phyloP scores from a whole-genome alignment of 352 stramenopile genomes.

The Salisapilia sapeloensis region DNA sequence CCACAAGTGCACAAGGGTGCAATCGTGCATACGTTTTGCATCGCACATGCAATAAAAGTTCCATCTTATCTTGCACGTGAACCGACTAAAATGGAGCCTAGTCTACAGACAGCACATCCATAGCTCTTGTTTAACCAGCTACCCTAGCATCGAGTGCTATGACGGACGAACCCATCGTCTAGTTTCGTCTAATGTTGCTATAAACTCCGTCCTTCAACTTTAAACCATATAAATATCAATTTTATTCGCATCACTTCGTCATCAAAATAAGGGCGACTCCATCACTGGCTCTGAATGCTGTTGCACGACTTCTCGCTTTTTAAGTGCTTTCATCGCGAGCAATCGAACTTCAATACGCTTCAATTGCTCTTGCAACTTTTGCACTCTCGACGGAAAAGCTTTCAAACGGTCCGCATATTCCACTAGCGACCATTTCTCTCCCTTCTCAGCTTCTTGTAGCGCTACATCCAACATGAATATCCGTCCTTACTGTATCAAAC shows the following conservation, averaged over 20 bases:
- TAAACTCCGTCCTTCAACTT: neutral
- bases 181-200: neutral
- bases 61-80: too few relatives aligned
- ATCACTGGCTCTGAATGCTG: conserved; percentile 1
- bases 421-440: conserved; percentile 31
- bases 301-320: conserved; percentile 13
- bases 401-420: conserved; percentile 55
- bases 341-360: conserved; percentile 46
- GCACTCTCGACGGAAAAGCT: conserved; percentile 42
- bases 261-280: conserved; percentile 29
- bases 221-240: neutral
- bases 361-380: conserved; percentile 50
- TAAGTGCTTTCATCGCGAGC: conserved; percentile 25
- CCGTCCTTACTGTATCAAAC: neutral
- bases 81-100: neutral
- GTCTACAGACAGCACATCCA: neutral
- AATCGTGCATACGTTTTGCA: too few relatives aligned
- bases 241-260: conserved; percentile 1
- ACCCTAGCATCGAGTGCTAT: neutral
- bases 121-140: conserved; percentile 1
- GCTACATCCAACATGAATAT: conserved; percentile 7
- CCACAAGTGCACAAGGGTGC: too few relatives aligned
- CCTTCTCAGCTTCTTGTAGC: conserved; percentile 42
- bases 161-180: conserved; percentile 4
- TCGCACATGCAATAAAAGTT: too few relatives aligned